Conservation (phyloP, 2,329 filamentous ascomycete genomes). For the Ilyonectria sp. region DNA sequence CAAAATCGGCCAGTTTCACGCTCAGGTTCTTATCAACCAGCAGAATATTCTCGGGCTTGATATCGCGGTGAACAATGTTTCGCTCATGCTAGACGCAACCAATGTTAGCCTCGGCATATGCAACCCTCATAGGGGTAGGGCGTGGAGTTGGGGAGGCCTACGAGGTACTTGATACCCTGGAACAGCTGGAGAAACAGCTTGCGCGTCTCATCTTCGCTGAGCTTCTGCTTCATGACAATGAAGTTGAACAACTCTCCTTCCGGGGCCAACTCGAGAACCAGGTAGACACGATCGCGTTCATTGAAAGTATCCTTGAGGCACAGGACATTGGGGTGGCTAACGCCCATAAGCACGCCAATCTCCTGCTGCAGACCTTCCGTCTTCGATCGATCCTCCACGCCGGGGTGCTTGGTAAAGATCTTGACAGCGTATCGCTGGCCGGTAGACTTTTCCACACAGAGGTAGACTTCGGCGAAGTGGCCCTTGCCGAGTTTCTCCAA, state of each 20-base stretch:
- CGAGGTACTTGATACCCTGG: conserved; percentile 94
- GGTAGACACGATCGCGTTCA: conserved; percentile 89
- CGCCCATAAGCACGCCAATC: conserved; percentile 96
- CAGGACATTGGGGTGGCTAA: conserved; percentile 92
- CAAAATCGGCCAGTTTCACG: conserved; percentile 96
- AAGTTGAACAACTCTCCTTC: conserved; percentile 97
- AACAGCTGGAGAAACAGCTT: conserved; percentile 94
- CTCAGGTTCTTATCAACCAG: conserved; percentile 87
- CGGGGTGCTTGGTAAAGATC: conserved; percentile 88
- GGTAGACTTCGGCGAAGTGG: conserved; percentile 93
- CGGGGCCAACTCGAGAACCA: conserved; percentile 90
- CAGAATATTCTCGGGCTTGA: conserved; percentile 97
- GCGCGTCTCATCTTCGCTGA: conserved; percentile 86
- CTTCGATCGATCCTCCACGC: conserved; percentile 87
- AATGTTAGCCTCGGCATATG: conserved; percentile 20
- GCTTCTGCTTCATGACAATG: conserved; percentile 91
- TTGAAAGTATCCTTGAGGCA: conserved; percentile 97
- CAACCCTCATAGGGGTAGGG: not conserved
- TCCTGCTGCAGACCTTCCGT: conserved; percentile 93
- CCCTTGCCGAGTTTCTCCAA: conserved; percentile 92
- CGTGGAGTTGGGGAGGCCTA: conserved; percentile 62
- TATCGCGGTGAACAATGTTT: conserved; percentile 97
- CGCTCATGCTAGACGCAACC: conserved; percentile 83
- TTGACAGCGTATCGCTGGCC: conserved; percentile 93
- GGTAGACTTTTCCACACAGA: conserved; percentile 88